Evolutionary conservation across 1,284 basidiomycete genomes (phyloP).

Genomic region (Heterobasidion annosum): DNA sequence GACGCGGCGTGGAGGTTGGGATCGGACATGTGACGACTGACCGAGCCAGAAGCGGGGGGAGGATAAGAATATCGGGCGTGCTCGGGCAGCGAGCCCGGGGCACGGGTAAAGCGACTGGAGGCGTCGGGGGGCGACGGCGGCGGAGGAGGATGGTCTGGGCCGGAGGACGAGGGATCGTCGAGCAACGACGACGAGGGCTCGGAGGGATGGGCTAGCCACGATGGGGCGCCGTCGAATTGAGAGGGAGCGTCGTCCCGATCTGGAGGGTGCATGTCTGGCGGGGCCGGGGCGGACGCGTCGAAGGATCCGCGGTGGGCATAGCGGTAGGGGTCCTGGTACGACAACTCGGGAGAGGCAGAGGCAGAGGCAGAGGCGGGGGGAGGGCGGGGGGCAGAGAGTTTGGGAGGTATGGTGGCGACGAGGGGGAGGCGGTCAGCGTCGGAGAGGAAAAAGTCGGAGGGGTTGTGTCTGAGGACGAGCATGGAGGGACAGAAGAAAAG

Average conservation of each 20-base stretch:
- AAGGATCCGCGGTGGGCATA: not conserved
- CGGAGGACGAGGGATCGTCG: slow-evolving; percentile 2
- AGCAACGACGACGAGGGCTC: too few relatives aligned
- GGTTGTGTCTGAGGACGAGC: slow-evolving; percentile 10
- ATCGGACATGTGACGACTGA: slow-evolving; percentile 8
- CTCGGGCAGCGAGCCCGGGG: slow-evolving; percentile 4
- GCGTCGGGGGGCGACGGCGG: slow-evolving; percentile 7
- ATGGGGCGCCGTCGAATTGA: not conserved
- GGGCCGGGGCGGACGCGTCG: not conserved
- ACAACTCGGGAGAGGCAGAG: not conserved
- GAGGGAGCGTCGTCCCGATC: not conserved
- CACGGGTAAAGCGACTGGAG: slow-evolving; percentile 4
- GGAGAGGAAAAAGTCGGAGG: slow-evolving; percentile 6
- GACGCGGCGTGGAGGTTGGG: not conserved
- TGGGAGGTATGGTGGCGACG: not conserved
- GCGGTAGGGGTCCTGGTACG: not conserved
- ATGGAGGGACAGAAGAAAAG: slow-evolving; percentile 8
- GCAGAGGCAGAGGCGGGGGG: not conserved
- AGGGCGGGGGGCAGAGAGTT: not conserved
- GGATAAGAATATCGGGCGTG: slow-evolving; percentile 1
- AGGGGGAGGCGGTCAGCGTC: slow-evolving; percentile 8
- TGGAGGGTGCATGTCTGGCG: slow-evolving; percentile 5
- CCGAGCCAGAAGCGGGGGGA: slow-evolving; percentile 2
- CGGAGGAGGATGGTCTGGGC: slow-evolving; percentile 5
- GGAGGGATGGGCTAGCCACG: too few relatives aligned